These are phyloP conservation scores for Tylopilus subfusipes DNA, from an alignment of 768 basidiomycete species.

Conservation along the genomic window DNA sequence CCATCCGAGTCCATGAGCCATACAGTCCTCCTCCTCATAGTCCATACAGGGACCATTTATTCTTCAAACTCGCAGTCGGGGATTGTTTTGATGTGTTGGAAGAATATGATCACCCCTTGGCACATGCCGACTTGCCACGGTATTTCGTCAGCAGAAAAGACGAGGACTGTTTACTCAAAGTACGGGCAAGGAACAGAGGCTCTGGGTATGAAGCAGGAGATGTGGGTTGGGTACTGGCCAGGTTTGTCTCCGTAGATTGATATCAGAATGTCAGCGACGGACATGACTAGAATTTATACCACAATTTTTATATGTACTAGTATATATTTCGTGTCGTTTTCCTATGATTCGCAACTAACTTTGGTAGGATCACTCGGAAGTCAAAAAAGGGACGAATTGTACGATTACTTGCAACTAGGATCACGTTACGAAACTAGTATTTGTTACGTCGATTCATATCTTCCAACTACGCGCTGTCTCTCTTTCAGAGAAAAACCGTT, in stretches of 20 bases:
- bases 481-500: no score
- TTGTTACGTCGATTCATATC: no score
- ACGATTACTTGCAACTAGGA: no score
- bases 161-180: not conserved
- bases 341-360: no score
- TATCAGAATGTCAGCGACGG: not conserved
- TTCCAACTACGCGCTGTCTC: no score
- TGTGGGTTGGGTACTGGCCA: not conserved
- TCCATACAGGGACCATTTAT: not conserved
- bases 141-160: not conserved
- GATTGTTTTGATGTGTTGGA: not conserved
- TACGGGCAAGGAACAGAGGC: not conserved
- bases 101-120: not conserved
- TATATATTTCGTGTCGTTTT: not conserved
- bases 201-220: not conserved
- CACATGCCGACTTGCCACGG: not conserved
- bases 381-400: no score
- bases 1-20: not conserved
- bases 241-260: not conserved
- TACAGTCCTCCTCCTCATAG: not conserved
- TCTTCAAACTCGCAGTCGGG: not conserved
- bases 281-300: not conserved
- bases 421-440: no score
- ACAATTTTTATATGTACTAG: no score
- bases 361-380: no score